These are phyloP conservation scores for Leccinum griseonigrum DNA, from an alignment of 1,284 basidiomycete genomes.

Conservation along the genomic window DNA sequence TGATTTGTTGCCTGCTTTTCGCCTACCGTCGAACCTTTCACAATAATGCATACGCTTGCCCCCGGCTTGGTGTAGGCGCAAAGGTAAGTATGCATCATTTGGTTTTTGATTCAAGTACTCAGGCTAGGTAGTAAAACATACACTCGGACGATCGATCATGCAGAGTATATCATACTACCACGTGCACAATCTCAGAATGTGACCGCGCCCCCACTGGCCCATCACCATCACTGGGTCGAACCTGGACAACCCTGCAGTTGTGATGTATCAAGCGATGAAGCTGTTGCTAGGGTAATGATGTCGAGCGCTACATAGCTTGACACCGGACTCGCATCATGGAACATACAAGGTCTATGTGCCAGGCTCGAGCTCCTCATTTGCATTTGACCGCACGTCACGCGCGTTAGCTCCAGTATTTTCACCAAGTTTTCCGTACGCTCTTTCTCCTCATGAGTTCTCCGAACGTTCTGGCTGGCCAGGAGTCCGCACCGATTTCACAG, in stretches of 20 bases:
- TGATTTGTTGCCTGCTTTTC: too few relatives aligned
- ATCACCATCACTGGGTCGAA: background rate
- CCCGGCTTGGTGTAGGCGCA: too few relatives aligned
- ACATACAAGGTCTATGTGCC: background rate
- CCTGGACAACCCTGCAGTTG: background rate
- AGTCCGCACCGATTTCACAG: background rate
- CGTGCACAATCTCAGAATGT: background rate
- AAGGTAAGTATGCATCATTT: too few relatives aligned
- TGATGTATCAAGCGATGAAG: constrained; percentile 8
- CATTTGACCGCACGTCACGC: too few relatives aligned
- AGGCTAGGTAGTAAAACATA: too few relatives aligned
- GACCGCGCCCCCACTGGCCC: background rate
- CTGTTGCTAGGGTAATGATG: constrained; percentile 19
- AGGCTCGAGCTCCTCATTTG: too few relatives aligned
- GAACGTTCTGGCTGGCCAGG: constrained; percentile 10
- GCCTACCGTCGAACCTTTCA: background rate
- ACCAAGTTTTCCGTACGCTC: background rate
- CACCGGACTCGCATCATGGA: background rate
- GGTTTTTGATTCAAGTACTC: too few relatives aligned
- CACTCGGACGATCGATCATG: too few relatives aligned
- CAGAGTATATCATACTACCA: too few relatives aligned
- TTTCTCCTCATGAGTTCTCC: constrained; percentile 9
- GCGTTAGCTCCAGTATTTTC: background rate
- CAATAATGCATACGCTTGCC: too few relatives aligned
- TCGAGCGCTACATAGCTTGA: constrained; percentile 2